Conservation (phyloP, 805 yeast genomes). For the Yarrowia sp. region DNA sequence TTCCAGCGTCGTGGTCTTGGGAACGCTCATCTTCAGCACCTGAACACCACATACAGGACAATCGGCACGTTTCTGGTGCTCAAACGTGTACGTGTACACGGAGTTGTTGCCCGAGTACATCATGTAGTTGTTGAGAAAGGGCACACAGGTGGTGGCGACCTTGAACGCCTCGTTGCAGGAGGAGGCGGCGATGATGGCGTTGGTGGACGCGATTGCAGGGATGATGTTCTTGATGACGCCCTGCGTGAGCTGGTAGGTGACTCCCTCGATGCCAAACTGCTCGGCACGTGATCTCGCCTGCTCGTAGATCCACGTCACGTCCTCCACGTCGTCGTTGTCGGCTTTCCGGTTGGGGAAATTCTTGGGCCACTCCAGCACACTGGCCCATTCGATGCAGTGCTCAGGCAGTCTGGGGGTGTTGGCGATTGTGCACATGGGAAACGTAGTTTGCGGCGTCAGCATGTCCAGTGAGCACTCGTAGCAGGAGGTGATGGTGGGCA, state of each 20-base stretch:
- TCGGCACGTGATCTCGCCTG: conserved; percentile 65
- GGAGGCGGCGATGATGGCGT: conserved; percentile 88
- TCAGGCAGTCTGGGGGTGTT: conserved; percentile 94
- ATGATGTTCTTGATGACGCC: conserved; percentile 92
- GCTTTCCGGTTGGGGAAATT: conserved; percentile 46
- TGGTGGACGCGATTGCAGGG: conserved; percentile 94
- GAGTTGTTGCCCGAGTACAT: conserved; percentile 86
- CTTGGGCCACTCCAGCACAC: conserved; percentile 74
- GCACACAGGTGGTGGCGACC: conserved; percentile 72
- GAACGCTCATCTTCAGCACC: conserved; percentile 42
- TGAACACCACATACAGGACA: conserved; percentile 79
- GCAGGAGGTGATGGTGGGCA: conserved; percentile 87
- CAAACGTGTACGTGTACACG: conserved; percentile 74
- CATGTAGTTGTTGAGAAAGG: conserved; percentile 76
- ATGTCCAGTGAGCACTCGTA: conserved; percentile 90
- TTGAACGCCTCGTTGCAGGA: conserved; percentile 89
- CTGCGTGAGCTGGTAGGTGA: conserved; percentile 71
- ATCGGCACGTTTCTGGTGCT: conserved; percentile 62
- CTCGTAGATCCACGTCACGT: conserved; percentile 67
- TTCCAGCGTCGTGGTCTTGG: conserved; percentile 48
- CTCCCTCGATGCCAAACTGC: conserved; percentile 70
- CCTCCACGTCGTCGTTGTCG: conserved; percentile 64
- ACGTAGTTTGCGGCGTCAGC: conserved; percentile 63
- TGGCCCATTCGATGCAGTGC: conserved; percentile 93
- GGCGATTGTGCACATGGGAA: conserved; percentile 93